Evolutionary conservation across 345 rosid species (phyloP).

Genomic region (Camelina neglecta): DNA sequence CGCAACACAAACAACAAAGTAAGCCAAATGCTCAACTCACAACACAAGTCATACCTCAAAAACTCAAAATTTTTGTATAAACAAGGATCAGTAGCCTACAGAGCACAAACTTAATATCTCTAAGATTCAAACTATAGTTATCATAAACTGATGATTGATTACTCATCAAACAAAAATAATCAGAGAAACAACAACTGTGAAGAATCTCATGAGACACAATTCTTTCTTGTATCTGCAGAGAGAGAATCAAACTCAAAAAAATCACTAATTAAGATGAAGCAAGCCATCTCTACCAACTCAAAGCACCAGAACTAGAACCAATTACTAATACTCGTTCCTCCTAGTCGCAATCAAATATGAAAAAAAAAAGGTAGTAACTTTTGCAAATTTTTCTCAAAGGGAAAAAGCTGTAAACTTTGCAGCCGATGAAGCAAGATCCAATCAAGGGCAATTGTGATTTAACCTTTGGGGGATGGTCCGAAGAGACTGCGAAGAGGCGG

Average conservation of each 20-base stretch:
- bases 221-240: background rate
- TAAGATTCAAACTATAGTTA: slow-evolving; percentile 11
- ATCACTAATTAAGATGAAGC: background rate
- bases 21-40: slow-evolving; percentile 25
- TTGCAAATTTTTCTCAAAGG: background rate
- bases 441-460: slow-evolving; percentile 14
- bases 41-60: slow-evolving; percentile 23
- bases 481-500: slow-evolving; percentile 63
- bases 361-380: background rate
- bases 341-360: background rate
- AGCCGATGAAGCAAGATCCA: slow-evolving; percentile 40
- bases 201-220: slow-evolving; percentile 8
- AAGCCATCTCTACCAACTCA: background rate
- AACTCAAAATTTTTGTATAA: slow-evolving; percentile 10
- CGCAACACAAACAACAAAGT: background rate
- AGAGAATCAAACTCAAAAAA: slow-evolving; percentile 2
- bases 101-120: background rate
- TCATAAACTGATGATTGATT: background rate
- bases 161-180: background rate
- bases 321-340: background rate
- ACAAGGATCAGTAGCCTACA: background rate
- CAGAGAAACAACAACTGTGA: background rate
- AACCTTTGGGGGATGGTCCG: slow-evolving; percentile 73
- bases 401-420: slow-evolving; percentile 4
- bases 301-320: background rate